Evolutionary conservation across 2,329 filamentous ascomycete species (phyloP).

Genomic region (Monilinia aucupariae): DNA sequence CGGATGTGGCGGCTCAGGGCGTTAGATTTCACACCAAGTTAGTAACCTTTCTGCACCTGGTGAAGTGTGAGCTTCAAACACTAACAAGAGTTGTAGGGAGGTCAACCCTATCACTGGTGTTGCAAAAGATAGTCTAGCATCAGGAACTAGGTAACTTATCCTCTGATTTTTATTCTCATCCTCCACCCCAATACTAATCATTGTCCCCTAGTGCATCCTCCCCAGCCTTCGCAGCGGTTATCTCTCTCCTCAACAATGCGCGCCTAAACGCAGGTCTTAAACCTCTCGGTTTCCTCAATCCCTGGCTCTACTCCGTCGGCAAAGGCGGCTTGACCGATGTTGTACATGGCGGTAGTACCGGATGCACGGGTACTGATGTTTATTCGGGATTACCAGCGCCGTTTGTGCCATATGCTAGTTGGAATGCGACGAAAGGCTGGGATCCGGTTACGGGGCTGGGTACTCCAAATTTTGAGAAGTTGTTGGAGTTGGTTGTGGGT

Average conservation of each 20-base stretch:
- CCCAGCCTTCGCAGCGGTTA: conserved; percentile 53
- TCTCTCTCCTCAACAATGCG: conserved; percentile 59
- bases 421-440: conserved; percentile 40
- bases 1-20: conserved; percentile 52
- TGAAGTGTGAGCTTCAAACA: too few relatives aligned
- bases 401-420: conserved; percentile 36
- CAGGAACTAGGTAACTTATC: conserved; percentile 24
- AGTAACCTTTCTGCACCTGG: background rate
- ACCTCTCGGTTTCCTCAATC: conserved; percentile 52
- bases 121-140: conserved; percentile 14
- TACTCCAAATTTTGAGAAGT: conserved; percentile 30
- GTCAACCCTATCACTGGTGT: conserved; percentile 41
- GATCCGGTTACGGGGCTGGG: conserved; percentile 38
- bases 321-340: conserved; percentile 46
- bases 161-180: background rate
- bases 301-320: conserved; percentile 50
- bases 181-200: background rate
- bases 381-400: conserved; percentile 24
- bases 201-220: conserved; percentile 43
- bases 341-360: conserved; percentile 36
- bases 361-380: conserved; percentile 32
- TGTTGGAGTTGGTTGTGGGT: conserved; percentile 17
- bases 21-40: conserved; percentile 44
- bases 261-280: conserved; percentile 45
- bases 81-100: conserved; percentile 13